phyloP scores from a whole-genome alignment of 768 basidiomycete genomes.

The Pleurotus citrinopileatus region DNA sequence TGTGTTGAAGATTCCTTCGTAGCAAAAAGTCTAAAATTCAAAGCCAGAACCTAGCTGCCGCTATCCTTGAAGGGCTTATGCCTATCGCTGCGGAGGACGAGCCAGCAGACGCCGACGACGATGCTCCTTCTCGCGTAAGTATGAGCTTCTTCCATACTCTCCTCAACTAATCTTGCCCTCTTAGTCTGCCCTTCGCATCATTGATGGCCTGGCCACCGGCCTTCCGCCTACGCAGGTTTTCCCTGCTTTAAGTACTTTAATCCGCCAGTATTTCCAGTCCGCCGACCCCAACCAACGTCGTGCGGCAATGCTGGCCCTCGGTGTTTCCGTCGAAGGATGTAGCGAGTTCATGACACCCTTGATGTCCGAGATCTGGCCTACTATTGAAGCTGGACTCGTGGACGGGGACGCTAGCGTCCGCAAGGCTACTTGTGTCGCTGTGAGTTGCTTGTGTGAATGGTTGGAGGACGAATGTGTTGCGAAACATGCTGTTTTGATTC shows the following conservation, averaged over 20 bases:
- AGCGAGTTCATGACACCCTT: slow-evolving; percentile 96
- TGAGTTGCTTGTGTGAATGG: slow-evolving; percentile 97
- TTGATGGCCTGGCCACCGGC: slow-evolving; percentile 89
- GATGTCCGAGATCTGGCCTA: slow-evolving; percentile 90
- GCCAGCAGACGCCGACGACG: slow-evolving; percentile 91
- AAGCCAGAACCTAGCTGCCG: slow-evolving; percentile 74
- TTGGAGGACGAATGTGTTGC: slow-evolving; percentile 88
- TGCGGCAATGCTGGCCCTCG: slow-evolving; percentile 92
- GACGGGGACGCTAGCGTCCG: slow-evolving; percentile 84
- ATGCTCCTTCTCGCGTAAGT: slow-evolving; percentile 85
- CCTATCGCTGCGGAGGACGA: slow-evolving; percentile 93
- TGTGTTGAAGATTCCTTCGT: slow-evolving; percentile 10
- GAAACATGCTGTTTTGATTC: slow-evolving; percentile 81
- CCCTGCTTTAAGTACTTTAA: slow-evolving; percentile 81
- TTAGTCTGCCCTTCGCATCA: slow-evolving; percentile 89
- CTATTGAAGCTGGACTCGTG: slow-evolving; percentile 84
- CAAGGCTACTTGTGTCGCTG: slow-evolving; percentile 93
- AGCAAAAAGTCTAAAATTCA: slow-evolving; percentile 98
- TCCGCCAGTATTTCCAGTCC: slow-evolving; percentile 83
- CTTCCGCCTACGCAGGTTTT: slow-evolving; percentile 96
- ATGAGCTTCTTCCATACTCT: not conserved
- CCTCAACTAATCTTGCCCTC: not conserved
- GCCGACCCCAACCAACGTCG: slow-evolving; percentile 78
- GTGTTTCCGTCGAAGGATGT: slow-evolving; percentile 95
- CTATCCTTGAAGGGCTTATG: slow-evolving; percentile 89